phyloP scores from a whole-genome alignment of 1,284 basidiomycete species.

The Pascua guehoae region DNA sequence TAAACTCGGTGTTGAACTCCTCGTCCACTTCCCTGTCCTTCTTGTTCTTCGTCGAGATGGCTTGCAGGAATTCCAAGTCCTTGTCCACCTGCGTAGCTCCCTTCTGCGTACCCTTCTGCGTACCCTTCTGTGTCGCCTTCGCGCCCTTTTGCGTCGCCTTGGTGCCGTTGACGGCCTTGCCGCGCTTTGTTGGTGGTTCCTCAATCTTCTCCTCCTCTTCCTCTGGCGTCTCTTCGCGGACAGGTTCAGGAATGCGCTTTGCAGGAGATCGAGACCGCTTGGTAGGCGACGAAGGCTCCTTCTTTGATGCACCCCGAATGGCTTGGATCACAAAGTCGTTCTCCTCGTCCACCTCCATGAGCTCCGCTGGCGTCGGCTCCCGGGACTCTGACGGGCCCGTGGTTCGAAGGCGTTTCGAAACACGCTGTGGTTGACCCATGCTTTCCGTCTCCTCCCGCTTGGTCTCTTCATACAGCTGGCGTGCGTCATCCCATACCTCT shows the following conservation, averaged over 20 bases:
- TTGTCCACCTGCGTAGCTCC: conserved; percentile 20
- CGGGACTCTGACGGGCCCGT: not conserved
- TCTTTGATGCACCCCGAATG: conserved; percentile 1
- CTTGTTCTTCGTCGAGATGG: conserved; percentile 34
- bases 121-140: not conserved
- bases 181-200: not conserved
- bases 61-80: conserved; percentile 43
- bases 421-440: conserved; percentile 7
- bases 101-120: not conserved
- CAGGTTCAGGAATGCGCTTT: not conserved
- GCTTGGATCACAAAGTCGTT: conserved; percentile 18
- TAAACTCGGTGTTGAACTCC: conserved; percentile 74
- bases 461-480: conserved; percentile 39
- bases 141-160: conserved; percentile 2
- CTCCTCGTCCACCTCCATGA: conserved; percentile 33
- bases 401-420: not conserved
- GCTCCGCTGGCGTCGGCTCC: not conserved
- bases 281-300: conserved; percentile 1
- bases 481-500: conserved; percentile 29
- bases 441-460: conserved; percentile 14
- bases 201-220: conserved; percentile 18
- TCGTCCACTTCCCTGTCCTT: conserved; percentile 50
- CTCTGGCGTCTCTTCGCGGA: conserved; percentile 7
- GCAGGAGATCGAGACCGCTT: not conserved
- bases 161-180: conserved; percentile 7